A percentile compares a stretch with the other conserved stretches of the same genome.
phyloP scores from a whole-genome alignment of 176 grass and related monocot genomes.

The Oryza coarctata region DNA sequence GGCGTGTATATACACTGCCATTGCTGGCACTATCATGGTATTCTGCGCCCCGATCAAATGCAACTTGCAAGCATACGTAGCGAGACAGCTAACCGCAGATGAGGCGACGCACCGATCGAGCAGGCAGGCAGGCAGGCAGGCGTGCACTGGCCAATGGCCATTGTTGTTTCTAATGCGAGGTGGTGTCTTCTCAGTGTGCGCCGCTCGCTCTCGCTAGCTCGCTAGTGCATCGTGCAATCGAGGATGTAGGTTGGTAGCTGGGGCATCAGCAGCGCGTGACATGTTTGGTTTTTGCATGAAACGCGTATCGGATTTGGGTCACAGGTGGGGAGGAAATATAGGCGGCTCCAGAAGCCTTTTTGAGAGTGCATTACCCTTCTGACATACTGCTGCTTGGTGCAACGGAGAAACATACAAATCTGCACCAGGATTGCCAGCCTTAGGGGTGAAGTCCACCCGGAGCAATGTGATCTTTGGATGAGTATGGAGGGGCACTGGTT shows the following conservation, averaged over 20 bases:
- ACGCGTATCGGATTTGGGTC: conserved; percentile 15
- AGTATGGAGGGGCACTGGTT: not conserved
- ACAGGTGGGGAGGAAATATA: conserved; percentile 35
- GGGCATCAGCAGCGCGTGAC: not conserved
- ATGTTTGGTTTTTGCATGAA: not conserved
- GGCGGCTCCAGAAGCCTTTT: conserved; percentile 1
- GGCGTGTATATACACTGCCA: not conserved
- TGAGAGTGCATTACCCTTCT: not conserved
- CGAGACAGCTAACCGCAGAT: not conserved
- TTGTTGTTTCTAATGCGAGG: not conserved
- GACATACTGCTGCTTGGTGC: not conserved
- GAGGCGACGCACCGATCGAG: not conserved
- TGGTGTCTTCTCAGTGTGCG: conserved; percentile 47
- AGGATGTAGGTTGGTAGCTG: not conserved
- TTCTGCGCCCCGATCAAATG: not conserved
- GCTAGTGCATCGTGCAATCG: conserved; percentile 10
- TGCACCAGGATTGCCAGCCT: not conserved
- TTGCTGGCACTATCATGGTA: not conserved
- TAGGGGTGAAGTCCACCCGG: not conserved
- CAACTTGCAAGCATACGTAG: not conserved
- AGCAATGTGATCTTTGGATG: conserved; percentile 16
- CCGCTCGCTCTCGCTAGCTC: conserved; percentile 23
- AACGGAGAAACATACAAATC: conserved; percentile 5
- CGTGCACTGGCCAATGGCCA: conserved; percentile 10
- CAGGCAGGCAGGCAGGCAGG: not conserved